phyloP scores from a whole-genome alignment of 345 rosid species.

The Eucalyptus coolabah region DNA sequence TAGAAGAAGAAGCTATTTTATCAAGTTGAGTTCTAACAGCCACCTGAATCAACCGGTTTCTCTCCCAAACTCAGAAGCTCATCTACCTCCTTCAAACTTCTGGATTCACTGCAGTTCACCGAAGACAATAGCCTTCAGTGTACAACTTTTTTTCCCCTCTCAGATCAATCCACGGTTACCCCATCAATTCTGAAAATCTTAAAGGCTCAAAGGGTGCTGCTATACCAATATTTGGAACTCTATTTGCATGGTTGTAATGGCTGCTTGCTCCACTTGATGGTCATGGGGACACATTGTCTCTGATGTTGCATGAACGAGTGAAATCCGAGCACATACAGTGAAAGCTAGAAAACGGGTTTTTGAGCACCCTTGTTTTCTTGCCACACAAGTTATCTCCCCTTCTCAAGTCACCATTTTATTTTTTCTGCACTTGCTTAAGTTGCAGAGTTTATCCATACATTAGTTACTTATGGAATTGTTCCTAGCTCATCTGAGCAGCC shows the following conservation, averaged over 20 bases:
- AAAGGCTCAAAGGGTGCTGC: not conserved
- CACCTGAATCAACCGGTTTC: not conserved
- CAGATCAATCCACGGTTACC: not conserved
- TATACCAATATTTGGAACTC: not conserved
- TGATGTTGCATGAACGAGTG: not conserved
- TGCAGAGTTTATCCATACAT: not conserved
- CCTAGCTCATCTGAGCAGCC: not conserved
- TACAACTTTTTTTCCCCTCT: not conserved
- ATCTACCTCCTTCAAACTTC: not conserved
- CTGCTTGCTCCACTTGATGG: not conserved
- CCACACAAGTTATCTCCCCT: not conserved
- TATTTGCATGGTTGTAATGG: not conserved
- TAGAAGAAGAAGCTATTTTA: constrained; percentile 3
- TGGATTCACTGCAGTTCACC: not conserved
- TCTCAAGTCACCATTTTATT: not conserved
- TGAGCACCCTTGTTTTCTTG: not conserved
- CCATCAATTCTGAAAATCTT: not conserved
- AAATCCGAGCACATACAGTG: not conserved
- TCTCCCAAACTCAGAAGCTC: not conserved
- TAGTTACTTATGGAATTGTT: not conserved
- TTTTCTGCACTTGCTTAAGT: not conserved
- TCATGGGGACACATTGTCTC: not conserved
- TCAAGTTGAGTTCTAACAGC: not conserved
- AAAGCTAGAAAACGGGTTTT: not conserved
- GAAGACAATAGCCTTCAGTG: not conserved